Evolutionary conservation across 1,284 basidiomycete genomes (phyloP).

Genomic region (Megacollybia platyphylla): DNA sequence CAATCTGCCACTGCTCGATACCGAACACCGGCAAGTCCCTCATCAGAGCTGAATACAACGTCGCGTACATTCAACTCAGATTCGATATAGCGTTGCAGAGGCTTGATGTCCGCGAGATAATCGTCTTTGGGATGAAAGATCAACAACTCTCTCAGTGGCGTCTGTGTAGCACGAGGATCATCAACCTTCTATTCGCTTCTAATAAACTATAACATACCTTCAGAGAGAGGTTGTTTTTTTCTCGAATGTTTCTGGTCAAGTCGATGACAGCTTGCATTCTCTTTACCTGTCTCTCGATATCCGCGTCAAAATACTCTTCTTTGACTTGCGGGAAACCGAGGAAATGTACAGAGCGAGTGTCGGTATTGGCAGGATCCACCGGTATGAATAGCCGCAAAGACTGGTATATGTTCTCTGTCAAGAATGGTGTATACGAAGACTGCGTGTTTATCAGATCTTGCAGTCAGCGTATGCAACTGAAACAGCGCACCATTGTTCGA

Average conservation of each 20-base stretch:
- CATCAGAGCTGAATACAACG: conserved; percentile 83
- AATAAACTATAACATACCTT: conserved; percentile 41
- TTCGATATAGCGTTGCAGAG: conserved; percentile 81
- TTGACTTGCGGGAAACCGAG: conserved; percentile 88
- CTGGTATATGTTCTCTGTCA: conserved; percentile 96
- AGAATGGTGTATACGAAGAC: conserved; percentile 97
- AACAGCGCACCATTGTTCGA: conserved; percentile 68
- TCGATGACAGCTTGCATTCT: conserved; percentile 95
- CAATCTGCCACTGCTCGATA: conserved; percentile 94
- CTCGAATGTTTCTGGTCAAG: conserved; percentile 81
- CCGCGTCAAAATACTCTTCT: conserved; percentile 92
- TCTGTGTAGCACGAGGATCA: conserved; percentile 28
- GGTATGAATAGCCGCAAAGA: conserved; percentile 80
- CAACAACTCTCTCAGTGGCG: conserved; percentile 85
- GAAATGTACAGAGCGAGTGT: conserved; percentile 93
- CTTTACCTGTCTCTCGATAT: conserved; percentile 91
- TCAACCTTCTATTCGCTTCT: background rate
- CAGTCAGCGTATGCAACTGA: background rate
- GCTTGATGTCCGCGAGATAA: conserved; percentile 81
- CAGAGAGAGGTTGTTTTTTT: conserved; percentile 80
- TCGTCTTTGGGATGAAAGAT: conserved; percentile 86
- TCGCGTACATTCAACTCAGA: conserved; percentile 95
- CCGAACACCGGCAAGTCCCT: conserved; percentile 75
- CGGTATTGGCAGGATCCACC: conserved; percentile 53
- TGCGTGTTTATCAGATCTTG: conserved; percentile 18